Evolutionary conservation across 495 filamentous ascomycete genomes (phyloP).

Genomic region (Penicillium fimorum): DNA sequence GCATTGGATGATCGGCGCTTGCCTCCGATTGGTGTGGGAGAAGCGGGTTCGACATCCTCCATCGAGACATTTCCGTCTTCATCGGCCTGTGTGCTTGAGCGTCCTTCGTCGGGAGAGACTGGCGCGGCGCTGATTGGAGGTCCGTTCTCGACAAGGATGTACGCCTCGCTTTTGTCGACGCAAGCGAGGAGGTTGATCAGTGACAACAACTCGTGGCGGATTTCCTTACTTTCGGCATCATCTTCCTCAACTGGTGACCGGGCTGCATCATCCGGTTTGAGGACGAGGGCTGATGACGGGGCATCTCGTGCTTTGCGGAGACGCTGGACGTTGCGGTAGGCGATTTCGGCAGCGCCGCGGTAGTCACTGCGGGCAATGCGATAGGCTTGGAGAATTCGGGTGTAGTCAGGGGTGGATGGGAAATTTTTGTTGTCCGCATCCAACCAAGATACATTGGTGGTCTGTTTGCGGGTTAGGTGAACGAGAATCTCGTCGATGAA

Average conservation of each 20-base stretch:
- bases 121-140: constrained; percentile 13
- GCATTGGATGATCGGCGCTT: constrained; percentile 17
- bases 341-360: constrained; percentile 79
- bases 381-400: constrained; percentile 85
- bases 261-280: constrained; percentile 45
- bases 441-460: constrained; percentile 34
- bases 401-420: constrained; percentile 52
- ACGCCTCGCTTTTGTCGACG: constrained; percentile 78
- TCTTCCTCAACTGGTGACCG: constrained; percentile 56
- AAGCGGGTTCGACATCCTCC: constrained; percentile 32
- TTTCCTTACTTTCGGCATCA: constrained; percentile 53
- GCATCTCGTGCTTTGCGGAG: constrained; percentile 51
- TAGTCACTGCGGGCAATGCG: constrained; percentile 80
- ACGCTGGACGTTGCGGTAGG: constrained; percentile 63
- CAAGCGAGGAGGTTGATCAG: constrained; percentile 87
- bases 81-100: constrained; percentile 35
- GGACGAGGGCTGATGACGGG: constrained; percentile 44
- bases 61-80: constrained; percentile 45
- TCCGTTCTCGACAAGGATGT: constrained; percentile 55
- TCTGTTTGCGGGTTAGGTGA: constrained; percentile 46
- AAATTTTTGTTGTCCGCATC: constrained; percentile 33
- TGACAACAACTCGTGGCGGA: constrained; percentile 67
- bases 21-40: constrained; percentile 14
- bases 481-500: constrained; percentile 75
- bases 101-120: constrained; percentile 14